Percentiles rank a stretch among this genome's conserved stretches.
These are phyloP conservation scores for Anacardium occidentale DNA, from an alignment of 345 rosid species.

Conservation along the genomic window DNA sequence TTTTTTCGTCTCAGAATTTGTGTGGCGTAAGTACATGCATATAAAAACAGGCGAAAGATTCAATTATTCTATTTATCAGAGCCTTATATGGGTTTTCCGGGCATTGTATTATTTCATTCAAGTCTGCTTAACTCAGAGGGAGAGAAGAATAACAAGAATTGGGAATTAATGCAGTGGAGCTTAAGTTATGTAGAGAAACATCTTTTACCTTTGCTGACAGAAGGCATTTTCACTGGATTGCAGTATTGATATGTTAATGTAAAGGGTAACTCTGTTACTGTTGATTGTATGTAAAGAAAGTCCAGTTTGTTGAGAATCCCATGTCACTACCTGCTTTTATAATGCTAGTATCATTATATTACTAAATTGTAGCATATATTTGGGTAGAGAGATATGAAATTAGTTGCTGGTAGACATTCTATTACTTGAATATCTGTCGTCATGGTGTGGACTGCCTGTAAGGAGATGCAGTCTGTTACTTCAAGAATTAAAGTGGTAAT, in stretches of 20 bases:
- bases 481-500: neutral
- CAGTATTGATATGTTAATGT: neutral
- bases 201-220: neutral
- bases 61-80: neutral
- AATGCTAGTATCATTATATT: neutral
- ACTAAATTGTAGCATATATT: constrained; percentile 5
- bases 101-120: neutral
- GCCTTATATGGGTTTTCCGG: neutral
- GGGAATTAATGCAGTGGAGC: neutral
- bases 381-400: neutral
- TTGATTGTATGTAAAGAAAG: neutral
- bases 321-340: neutral
- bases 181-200: neutral
- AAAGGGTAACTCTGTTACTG: neutral
- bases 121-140: neutral
- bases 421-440: too few species aligned
- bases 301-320: neutral
- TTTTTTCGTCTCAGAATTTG: neutral
- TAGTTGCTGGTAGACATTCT: neutral
- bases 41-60: neutral
- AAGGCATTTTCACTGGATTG: constrained; percentile 4
- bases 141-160: neutral
- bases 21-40: neutral
- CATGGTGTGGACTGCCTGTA: neutral
- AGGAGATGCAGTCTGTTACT: neutral